Percentiles rank a stretch among this genome's conserved stretches.
Conservation (phyloP, 371 early-diverging fungal species). For the Smittium culicis region DNA sequence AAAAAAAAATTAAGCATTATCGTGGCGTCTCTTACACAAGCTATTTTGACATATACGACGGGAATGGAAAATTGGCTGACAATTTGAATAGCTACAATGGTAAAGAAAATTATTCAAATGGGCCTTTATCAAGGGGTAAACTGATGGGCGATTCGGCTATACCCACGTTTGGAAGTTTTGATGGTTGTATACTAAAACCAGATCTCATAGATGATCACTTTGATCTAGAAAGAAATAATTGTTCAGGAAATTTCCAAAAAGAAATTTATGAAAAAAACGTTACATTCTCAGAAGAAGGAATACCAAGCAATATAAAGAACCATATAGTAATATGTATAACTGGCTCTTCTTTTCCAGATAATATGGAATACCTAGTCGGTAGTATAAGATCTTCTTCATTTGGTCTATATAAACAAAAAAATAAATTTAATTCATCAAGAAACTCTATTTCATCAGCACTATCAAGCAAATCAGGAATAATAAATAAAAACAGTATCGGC, state of each 20-base stretch:
- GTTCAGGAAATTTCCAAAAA: not conserved
- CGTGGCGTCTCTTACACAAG: not conserved
- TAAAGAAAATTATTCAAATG: not conserved
- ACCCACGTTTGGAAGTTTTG: not conserved
- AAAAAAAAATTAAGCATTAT: not conserved
- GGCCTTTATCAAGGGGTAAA: not conserved
- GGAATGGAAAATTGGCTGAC: not conserved
- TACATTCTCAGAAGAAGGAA: constrained; percentile 10
- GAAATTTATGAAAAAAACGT: not conserved
- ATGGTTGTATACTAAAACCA: not conserved
- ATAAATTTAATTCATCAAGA: not conserved
- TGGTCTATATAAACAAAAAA: not conserved
- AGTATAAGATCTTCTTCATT: constrained; percentile 28
- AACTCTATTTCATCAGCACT: not conserved
- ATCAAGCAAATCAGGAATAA: not conserved
- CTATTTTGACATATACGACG: not conserved
- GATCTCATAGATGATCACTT: not conserved
- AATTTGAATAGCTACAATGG: not conserved
- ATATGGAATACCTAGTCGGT: constrained; percentile 35
- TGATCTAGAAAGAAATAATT: not conserved
- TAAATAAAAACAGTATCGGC: not conserved
- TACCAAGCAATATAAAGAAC: constrained; percentile 27
- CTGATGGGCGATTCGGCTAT: not conserved
- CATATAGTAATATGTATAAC: constrained; percentile 36
- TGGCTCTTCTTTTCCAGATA: constrained; percentile 31